A percentile compares a stretch with the other conserved stretches of the same genome.
Evolutionary conservation across 192 early-diverging fungal species (phyloP).

Genomic region (Podila epigama): DNA sequence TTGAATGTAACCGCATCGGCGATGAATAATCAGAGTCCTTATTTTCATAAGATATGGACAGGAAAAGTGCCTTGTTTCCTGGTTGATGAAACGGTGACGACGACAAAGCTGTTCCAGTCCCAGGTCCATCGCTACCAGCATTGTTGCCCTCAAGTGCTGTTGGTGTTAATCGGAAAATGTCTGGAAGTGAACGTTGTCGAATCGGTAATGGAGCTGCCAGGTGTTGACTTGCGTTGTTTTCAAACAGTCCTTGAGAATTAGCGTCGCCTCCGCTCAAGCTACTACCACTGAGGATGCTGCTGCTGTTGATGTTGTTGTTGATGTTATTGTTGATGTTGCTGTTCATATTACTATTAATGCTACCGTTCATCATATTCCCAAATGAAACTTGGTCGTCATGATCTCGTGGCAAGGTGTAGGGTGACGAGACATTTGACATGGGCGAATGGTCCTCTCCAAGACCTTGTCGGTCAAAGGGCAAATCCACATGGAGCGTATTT

Average conservation of each 20-base stretch:
- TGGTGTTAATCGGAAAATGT: conserved; percentile 42
- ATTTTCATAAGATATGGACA: conserved; percentile 42
- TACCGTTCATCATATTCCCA: neutral
- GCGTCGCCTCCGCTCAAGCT: too few relatives aligned
- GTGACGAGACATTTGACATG: conserved; percentile 16
- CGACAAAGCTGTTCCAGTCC: neutral
- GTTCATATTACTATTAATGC: neutral
- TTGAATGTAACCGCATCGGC: conserved; percentile 49
- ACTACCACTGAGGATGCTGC: too few relatives aligned
- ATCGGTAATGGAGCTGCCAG: conserved; percentile 51
- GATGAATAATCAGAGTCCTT: conserved; percentile 32
- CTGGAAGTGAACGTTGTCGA: conserved; percentile 50
- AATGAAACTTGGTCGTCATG: neutral
- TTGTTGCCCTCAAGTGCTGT: conserved; percentile 11
- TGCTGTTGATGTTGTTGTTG: neutral
- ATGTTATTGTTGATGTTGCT: neutral
- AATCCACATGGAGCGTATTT: neutral
- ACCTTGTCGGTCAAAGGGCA: neutral
- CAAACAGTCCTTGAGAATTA: neutral
- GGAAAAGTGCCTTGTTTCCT: conserved; percentile 40
- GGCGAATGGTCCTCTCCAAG: conserved; percentile 8
- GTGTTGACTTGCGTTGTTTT: conserved; percentile 28
- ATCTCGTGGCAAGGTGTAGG: neutral
- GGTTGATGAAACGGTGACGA: conserved; percentile 43
- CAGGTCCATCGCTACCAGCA: too few relatives aligned